Evolutionary conservation across 2,329 filamentous ascomycete genomes (phyloP).

Genomic region (Hypoxylon sp.): DNA sequence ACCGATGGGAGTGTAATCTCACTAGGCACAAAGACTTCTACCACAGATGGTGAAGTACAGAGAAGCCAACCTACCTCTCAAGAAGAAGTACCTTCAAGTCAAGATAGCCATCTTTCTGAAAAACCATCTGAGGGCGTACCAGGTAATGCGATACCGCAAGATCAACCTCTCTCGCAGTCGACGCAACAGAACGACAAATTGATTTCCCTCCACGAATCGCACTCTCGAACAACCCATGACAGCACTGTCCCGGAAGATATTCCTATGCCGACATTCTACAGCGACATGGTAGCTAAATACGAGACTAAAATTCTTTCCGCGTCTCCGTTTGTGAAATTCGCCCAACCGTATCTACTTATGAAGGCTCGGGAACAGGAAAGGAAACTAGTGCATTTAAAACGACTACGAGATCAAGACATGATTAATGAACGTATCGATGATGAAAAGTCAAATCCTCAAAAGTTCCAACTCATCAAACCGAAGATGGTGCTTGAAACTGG

Average conservation of each 20-base stretch:
- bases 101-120: conserved; percentile 44
- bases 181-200: conserved; percentile 48
- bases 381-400: conserved; percentile 83
- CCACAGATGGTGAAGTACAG: conserved; percentile 41
- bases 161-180: conserved; percentile 38
- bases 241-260: conserved; percentile 80
- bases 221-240: conserved; percentile 62
- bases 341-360: conserved; percentile 92
- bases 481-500: conserved; percentile 93
- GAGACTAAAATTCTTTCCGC: conserved; percentile 94
- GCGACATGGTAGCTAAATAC: conserved; percentile 93
- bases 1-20: conserved; percentile 58
- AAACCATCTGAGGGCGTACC: conserved; percentile 44
- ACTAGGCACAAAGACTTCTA: conserved; percentile 48
- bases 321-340: conserved; percentile 96
- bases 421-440: conserved; percentile 69
- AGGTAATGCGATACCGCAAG: conserved; percentile 34
- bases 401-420: conserved; percentile 82
- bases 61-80: conserved; percentile 45
- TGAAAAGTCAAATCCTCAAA: conserved; percentile 75
- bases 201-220: conserved; percentile 61
- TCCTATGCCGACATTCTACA: conserved; percentile 92
- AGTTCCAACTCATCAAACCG: conserved; percentile 91
- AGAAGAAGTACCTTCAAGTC: conserved; percentile 47
- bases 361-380: conserved; percentile 92